Base-by-base conservation (phyloP, 371 early-diverging fungal species). In the Encephalitozoon romaleae region DNA sequence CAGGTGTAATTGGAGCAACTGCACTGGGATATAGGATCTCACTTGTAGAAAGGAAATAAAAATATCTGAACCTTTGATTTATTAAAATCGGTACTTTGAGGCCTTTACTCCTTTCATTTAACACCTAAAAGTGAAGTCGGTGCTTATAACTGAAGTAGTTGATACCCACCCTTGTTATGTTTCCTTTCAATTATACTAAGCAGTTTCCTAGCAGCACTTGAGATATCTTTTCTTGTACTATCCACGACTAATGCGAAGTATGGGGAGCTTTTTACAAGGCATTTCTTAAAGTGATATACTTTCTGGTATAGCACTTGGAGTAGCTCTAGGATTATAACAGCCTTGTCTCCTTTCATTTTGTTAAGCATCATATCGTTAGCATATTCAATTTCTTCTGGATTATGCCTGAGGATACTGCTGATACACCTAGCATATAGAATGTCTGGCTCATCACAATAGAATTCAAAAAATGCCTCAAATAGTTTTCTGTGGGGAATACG, bases 21-120 rank as follows among this genome's bases (percentile, higher is more conserved):
- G 25, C 21, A 30, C 39, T 69, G 26, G 63, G 51, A 70, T 54
- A 74, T 41, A 25, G 47, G 23, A 52, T 81, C 42, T 74, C 69
- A 45, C 63, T 74, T 67, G 59, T 78, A 30, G 34, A 26, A 52
- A 21, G 51, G 42, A n/a, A 23, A 41, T 59, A 59, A 32, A n/a
- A 4, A 18, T 15, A 38, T n/a, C n/a, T n/a, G 23, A 4, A 39
- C 34, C 34, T 34, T 34, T 34, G 34, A 34, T 34, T 34, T 34
- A 34, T 34, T 34, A 34, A 34, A 34, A 34, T 34, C 34, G 6
- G 34, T 34, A 6, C 34, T 34, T 34, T 2, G 34, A 34, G 6
- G 2, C 34, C 2, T 34, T 6, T 34, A 6, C 6, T 34, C 34
- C 34, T 6, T 34, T 2, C 34, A 34, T 2, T 34, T 6, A 34